Percentiles rank a stretch among this genome's conserved stretches.
These are phyloP conservation scores for Dipodascus geniculatus DNA, from an alignment of 805 yeast genomes.

Conservation along the genomic window DNA sequence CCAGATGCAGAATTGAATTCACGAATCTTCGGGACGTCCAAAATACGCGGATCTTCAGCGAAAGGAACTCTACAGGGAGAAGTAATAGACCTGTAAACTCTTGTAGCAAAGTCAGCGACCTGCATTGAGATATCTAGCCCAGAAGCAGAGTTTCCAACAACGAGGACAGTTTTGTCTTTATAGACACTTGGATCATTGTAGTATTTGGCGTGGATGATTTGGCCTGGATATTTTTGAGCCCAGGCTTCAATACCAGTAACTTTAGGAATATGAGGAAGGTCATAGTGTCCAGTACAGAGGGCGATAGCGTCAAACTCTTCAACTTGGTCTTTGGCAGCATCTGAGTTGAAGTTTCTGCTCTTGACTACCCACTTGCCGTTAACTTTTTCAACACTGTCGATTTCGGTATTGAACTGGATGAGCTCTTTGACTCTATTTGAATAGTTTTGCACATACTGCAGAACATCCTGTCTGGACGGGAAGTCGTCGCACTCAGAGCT, in stretches of 20 bases:
- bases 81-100: slow-evolving; percentile 35
- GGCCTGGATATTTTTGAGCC: slow-evolving; percentile 32
- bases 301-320: slow-evolving; percentile 46
- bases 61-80: not conserved
- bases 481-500: slow-evolving; percentile 29
- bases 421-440: slow-evolving; percentile 30
- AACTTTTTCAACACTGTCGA: slow-evolving; percentile 30
- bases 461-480: slow-evolving; percentile 51
- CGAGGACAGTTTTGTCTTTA: slow-evolving; percentile 35
- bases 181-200: slow-evolving; percentile 39
- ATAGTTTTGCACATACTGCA: slow-evolving; percentile 48
- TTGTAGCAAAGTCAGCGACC: slow-evolving; percentile 32
- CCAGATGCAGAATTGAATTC: slow-evolving; percentile 29
- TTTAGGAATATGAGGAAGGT: slow-evolving; percentile 48
- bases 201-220: slow-evolving; percentile 45
- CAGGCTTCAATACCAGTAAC: slow-evolving; percentile 42
- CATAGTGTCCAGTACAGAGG: slow-evolving; percentile 53
- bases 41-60: slow-evolving; percentile 18
- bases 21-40: slow-evolving; percentile 33
- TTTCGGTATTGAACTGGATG: slow-evolving; percentile 38
- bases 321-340: not conserved
- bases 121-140: slow-evolving; percentile 67
- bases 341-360: slow-evolving; percentile 17
- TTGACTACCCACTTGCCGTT: slow-evolving; percentile 34
- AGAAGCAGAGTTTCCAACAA: slow-evolving; percentile 70